Evolutionary conservation across 2,329 filamentous ascomycete genomes (phyloP), one percentile per base, ranked within the genome.

Genomic region (Aspergillus tanneri): DNA sequence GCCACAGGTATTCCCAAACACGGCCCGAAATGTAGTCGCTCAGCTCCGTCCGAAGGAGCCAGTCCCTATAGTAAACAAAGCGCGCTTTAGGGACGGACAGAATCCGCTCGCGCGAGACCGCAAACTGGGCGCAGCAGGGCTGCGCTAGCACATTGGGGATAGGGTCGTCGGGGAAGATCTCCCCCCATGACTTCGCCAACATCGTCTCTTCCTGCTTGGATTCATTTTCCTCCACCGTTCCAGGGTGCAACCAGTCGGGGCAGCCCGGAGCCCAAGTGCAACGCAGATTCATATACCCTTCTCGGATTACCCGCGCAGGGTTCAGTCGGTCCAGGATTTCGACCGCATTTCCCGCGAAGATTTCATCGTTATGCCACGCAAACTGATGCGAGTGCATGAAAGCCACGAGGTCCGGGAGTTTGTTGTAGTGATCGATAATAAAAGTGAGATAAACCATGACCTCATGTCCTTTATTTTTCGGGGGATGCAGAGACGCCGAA

Each of bases 111-210:
- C 76, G 68, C 5, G 77, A 80, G 3, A 85, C 65, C 7, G 82
- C 83, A 57, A 86, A 85, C 55, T 86, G 83, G 2, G 79, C 80
- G 59, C 83, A 85, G 62, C 82, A 85, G 3, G 82, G 78, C 54
- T 84, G 81, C 2, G 80, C 76, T 0, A 85, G 72, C 0, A 82
- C 75, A 12, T 66, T 55, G 2, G 74, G 75, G 10, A 77, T 65
- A 2, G 68, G 64, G 27, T 69, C 67, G 30, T 67, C 60, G 3
- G 74, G 74, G 51, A 77, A 77, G 8, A 78, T 57, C 57, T 77
- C 72, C 1, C 63, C 65, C 75, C 75, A 78, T 0, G 73, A 66
- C n/a, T 65, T 59, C 2, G 72, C 73, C 14, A 78, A 59, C 52
- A 76, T 63, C 7, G 62, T 60, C 56, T 78, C 73, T 51, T 79